A percentile compares a stretch with the other conserved stretches of the same genome.
phyloP scores from a whole-genome alignment of 176 grass and related monocot genomes.

The Triticum urartu region DNA sequence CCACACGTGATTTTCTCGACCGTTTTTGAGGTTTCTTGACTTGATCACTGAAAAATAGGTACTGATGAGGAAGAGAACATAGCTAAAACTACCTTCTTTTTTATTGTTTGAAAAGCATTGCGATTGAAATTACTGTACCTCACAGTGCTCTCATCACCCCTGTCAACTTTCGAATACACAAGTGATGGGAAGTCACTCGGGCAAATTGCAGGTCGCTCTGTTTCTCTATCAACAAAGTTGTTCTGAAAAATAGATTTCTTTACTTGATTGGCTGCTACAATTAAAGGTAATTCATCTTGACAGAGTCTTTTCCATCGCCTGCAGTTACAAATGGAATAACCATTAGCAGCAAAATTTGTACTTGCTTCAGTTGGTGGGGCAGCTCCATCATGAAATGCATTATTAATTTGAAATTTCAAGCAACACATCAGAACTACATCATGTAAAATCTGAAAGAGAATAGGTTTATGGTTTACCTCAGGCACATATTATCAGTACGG shows the following conservation, averaged over 20 bases:
- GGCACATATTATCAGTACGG: slow-evolving; percentile 89
- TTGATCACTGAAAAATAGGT: slow-evolving; percentile 20
- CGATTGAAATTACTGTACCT: slow-evolving; percentile 41
- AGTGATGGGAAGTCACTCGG: slow-evolving; percentile 61
- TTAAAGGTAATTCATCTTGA: slow-evolving; percentile 39
- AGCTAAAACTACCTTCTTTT: background rate
- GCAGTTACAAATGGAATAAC: slow-evolving; percentile 7
- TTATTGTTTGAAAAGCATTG: background rate
- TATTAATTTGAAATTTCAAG: background rate
- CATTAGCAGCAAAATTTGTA: slow-evolving; percentile 18
- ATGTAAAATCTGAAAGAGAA: slow-evolving; percentile 4
- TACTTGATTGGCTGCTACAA: slow-evolving; percentile 52
- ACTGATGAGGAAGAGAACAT: background rate
- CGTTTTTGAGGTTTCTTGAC: slow-evolving; percentile 13
- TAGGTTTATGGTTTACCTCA: slow-evolving; percentile 66
- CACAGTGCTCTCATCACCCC: slow-evolving; percentile 29
- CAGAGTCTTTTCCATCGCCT: slow-evolving; percentile 67
- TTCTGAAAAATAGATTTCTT: slow-evolving; percentile 71
- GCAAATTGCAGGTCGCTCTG: slow-evolving; percentile 73
- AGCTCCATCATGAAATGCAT: background rate
- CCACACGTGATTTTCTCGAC: slow-evolving; percentile 14
- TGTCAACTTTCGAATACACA: slow-evolving; percentile 35
- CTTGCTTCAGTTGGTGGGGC: background rate
- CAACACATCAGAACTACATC: slow-evolving; percentile 15
- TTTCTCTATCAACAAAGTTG: slow-evolving; percentile 91